These are phyloP conservation scores for Leonotis leonurus DNA, from an alignment of 257 asterid species.

Conservation along the genomic window DNA sequence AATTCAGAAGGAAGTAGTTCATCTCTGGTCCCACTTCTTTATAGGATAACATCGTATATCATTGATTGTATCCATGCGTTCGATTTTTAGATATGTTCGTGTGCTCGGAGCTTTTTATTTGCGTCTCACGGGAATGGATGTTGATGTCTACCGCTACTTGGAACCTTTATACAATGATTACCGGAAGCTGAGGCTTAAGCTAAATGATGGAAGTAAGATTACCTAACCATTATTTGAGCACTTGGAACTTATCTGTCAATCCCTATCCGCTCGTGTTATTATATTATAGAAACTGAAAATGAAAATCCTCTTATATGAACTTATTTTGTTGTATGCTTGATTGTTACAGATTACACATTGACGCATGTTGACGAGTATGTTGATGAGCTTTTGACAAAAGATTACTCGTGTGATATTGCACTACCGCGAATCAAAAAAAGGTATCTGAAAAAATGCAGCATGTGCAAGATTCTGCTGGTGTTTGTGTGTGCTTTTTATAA, in stretches of 20 bases:
- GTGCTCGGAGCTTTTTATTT: constrained; percentile 90
- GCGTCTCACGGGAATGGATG: constrained; percentile 84
- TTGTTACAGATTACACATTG: constrained; percentile 47
- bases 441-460: constrained; percentile 22
- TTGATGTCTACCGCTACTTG: constrained; percentile 79
- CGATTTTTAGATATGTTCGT: constrained; percentile 62
- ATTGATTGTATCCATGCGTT: too few relatives aligned
- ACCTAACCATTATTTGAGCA: not conserved
- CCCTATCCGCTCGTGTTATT: not conserved
- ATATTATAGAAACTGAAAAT: not conserved
- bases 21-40: not conserved
- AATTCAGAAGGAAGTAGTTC: not conserved
- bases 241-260: not conserved
- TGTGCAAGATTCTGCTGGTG: not conserved
- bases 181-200: constrained; percentile 65
- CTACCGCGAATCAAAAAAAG: constrained; percentile 85
- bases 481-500: not conserved
- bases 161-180: constrained; percentile 94
- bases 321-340: not conserved
- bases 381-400: constrained; percentile 79
- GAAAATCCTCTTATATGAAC: not conserved
- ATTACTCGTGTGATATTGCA: constrained; percentile 87
- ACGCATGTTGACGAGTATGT: constrained; percentile 87
- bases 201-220: constrained; percentile 60
- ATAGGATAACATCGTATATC: not conserved